Conservation (phyloP, 257 asterid genomes). For the Verbascum thapsus region DNA sequence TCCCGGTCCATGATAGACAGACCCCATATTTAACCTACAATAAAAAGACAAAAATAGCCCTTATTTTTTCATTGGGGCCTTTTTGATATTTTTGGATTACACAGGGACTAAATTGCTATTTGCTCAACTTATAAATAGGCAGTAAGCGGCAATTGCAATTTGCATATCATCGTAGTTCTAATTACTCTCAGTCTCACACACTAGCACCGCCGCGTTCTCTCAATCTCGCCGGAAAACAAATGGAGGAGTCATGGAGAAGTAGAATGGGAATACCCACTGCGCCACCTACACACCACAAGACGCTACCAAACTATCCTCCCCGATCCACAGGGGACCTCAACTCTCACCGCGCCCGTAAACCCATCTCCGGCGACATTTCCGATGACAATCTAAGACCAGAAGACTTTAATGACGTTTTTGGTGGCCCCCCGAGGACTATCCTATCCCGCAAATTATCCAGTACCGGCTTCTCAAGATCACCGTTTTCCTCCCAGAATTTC, state of each 20-base stretch:
- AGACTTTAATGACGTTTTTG: constrained; percentile 78
- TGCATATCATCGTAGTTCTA: no score
- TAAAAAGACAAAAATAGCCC: no score
- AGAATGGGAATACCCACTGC: constrained; percentile 42
- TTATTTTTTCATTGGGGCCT: no score
- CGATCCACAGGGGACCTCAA: constrained; percentile 48
- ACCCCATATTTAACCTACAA: no score
- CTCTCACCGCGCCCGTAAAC: constrained; percentile 40
- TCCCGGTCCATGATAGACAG: no score
- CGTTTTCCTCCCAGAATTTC: no score
- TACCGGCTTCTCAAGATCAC: constrained; percentile 32
- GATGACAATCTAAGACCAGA: constrained; percentile 40
- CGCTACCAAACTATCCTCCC: constrained; percentile 37
- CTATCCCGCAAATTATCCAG: constrained; percentile 54
- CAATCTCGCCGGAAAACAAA: constrained; percentile 34
- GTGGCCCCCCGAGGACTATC: constrained; percentile 76
- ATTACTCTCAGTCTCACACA: no score
- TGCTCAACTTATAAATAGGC: no score
- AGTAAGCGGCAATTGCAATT: no score
- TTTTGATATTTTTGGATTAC: no score
- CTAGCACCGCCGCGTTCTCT: no score
- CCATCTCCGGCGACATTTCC: constrained; percentile 42
- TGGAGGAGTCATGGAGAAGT: constrained; percentile 76
- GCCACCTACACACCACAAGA: constrained; percentile 17
- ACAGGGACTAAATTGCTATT: no score